Percentiles rank a stretch among this genome's conserved stretches.
Conservation (phyloP, 73 alveolate genomes). For the Tetrahymena borealis region DNA sequence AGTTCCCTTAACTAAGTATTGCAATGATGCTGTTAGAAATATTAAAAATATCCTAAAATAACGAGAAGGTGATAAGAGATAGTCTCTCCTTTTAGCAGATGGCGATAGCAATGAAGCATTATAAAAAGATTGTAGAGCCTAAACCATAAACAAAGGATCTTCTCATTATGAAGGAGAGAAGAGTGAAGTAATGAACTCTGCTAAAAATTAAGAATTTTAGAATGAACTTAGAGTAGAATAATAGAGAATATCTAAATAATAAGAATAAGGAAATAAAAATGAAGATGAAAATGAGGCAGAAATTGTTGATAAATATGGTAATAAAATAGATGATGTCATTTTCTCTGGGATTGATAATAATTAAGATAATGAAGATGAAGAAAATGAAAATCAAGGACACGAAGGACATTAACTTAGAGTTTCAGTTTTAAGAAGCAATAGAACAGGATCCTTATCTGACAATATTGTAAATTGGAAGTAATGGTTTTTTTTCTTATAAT, state of each 20-base stretch:
- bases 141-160: not conserved
- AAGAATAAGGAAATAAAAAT: not conserved
- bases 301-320: not conserved
- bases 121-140: no score
- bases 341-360: not conserved
- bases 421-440: not conserved
- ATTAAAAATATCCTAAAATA: not conserved
- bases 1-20: slow-evolving; percentile 31
- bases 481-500: not conserved
- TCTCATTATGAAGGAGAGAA: not conserved
- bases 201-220: not conserved
- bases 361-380: not conserved
- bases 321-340: not conserved
- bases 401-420: not conserved
- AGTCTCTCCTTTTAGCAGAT: not conserved
- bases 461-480: not conserved
- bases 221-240: not conserved
- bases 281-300: not conserved
- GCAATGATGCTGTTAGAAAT: slow-evolving; percentile 15
- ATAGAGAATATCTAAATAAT: not conserved
- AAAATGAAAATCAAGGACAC: not conserved
- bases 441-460: not conserved
- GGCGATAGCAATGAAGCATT: not conserved
- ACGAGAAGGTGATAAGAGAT: not conserved
- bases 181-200: not conserved